Evolutionary conservation across 208 protist species (phyloP).

Genomic region (Herpetomonas tarakana): DNA sequence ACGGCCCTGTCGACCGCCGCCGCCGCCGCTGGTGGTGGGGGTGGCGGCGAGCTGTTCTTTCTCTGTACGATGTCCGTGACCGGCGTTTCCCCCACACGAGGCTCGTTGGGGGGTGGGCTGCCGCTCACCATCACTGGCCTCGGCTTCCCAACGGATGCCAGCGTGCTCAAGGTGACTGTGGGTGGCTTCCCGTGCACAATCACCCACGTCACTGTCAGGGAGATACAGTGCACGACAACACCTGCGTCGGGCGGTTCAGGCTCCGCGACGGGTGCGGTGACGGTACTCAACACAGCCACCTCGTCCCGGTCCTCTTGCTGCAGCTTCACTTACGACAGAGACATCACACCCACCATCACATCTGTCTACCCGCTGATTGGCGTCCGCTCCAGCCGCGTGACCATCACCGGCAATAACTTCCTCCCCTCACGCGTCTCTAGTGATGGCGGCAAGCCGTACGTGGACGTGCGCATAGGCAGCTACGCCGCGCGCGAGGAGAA

Average conservation of each 20-base stretch:
- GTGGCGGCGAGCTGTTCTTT: conserved; percentile 18
- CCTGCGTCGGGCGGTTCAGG: not conserved
- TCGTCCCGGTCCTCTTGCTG: conserved; percentile 24
- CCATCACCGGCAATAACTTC: conserved; percentile 15
- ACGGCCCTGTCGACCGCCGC: conserved; percentile 14
- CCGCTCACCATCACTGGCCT: conserved; percentile 18
- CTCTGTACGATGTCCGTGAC: conserved; percentile 21
- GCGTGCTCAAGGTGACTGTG: conserved; percentile 20
- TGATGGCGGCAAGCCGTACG: not conserved
- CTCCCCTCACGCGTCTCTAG: not conserved
- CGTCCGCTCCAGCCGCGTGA: conserved; percentile 16
- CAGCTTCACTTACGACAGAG: conserved; percentile 24
- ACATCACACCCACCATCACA: conserved; percentile 26
- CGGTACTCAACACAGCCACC: conserved; percentile 18
- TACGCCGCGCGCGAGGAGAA: not conserved
- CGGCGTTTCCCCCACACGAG: conserved; percentile 12
- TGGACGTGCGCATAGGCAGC: not conserved
- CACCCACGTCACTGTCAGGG: not conserved
- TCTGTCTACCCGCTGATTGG: conserved; percentile 22
- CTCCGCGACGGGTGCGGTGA: conserved; percentile 11
- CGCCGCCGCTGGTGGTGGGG: not conserved
- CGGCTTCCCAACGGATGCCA: conserved; percentile 19
- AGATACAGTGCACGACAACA: conserved; percentile 26
- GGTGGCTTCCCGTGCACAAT: conserved; percentile 26
- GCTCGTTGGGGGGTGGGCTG: conserved; percentile 29